Percentiles rank a stretch among this genome's conserved stretches.
These are phyloP conservation scores for Acacia pycnantha DNA, from an alignment of 331 rosid genomes.

Conservation along the genomic window DNA sequence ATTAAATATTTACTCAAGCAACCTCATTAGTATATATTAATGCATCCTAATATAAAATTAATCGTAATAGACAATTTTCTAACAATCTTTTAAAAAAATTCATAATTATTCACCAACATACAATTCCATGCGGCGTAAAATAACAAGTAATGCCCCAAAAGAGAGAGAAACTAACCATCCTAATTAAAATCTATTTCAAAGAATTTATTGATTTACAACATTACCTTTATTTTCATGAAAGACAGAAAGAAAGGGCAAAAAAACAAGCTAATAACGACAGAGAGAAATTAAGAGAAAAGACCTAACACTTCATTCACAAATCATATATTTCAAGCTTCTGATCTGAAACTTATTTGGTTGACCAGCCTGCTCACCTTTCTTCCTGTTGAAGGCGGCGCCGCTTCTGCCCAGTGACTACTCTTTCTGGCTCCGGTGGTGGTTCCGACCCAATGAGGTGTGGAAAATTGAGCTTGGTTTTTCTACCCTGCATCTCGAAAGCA, in stretches of 20 bases:
- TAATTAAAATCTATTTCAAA: too few species aligned
- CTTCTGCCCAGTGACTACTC: not conserved
- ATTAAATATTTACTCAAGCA: too few species aligned
- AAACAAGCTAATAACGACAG: too few species aligned
- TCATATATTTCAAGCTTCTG: not conserved
- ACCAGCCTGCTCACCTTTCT: not conserved
- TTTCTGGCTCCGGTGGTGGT: not conserved
- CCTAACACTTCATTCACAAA: not conserved
- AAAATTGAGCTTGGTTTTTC: conserved; percentile 57
- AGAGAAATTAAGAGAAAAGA: not conserved
- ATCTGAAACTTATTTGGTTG: not conserved
- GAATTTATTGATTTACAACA: too few species aligned
- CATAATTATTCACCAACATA: too few species aligned
- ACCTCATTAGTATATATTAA: too few species aligned
- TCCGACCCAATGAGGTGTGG: conserved; percentile 35
- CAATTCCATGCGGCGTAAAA: too few species aligned
- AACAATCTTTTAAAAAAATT: too few species aligned
- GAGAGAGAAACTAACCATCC: too few species aligned
- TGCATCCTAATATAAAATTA: too few species aligned
- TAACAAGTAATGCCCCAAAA: too few species aligned
- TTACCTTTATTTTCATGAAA: not conserved
- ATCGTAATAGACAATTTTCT: too few species aligned
- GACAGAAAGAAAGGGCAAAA: not conserved
- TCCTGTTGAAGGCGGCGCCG: not conserved
- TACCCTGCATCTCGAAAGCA: conserved; percentile 47